Conservation (phyloP, 2,329 filamentous ascomycete species). For the Hypoxylon sp. region DNA sequence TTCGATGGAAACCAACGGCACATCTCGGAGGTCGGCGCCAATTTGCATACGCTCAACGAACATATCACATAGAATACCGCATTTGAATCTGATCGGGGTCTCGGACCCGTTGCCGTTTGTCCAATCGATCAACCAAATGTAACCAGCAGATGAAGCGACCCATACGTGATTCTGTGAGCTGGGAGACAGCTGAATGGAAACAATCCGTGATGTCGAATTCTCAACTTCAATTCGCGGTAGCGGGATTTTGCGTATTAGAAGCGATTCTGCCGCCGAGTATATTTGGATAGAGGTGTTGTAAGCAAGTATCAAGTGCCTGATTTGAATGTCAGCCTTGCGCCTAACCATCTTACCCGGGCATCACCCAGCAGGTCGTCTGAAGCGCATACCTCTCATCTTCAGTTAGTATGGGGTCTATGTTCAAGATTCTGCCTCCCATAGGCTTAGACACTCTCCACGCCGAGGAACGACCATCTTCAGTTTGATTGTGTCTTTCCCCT, state of each 20-base stretch:
- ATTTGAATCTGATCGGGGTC: constrained; percentile 59
- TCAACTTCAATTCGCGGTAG: constrained; percentile 57
- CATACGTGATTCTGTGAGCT: constrained; percentile 64
- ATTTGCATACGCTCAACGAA: constrained; percentile 57
- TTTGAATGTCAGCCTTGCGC: constrained; percentile 45
- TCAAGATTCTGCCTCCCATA: constrained; percentile 74
- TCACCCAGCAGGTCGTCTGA: background rate
- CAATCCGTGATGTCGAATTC: constrained; percentile 54
- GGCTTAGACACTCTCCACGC: constrained; percentile 73
- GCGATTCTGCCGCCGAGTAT: constrained; percentile 84
- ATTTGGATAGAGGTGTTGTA: constrained; percentile 82
- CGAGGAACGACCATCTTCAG: constrained; percentile 9
- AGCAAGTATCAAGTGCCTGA: constrained; percentile 79
- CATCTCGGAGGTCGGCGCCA: constrained; percentile 56
- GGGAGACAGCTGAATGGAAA: constrained; percentile 61
- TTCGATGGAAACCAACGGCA: constrained; percentile 63
- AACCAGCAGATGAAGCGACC: constrained; percentile 71
- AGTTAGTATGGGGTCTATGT: constrained; percentile 74
- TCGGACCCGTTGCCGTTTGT: constrained; percentile 60
- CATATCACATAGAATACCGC: constrained; percentile 62
- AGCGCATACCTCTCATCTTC: constrained; percentile 69
- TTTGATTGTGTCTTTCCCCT: constrained; percentile 1
- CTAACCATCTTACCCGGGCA: background rate
- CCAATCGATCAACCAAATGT: constrained; percentile 71
- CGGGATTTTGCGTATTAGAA: constrained; percentile 79